Evolutionary conservation across 2,329 filamentous ascomycete species (phyloP), one percentile per base, ranked within the genome.

Genomic region (Colletotrichum orchidophilum): DNA sequence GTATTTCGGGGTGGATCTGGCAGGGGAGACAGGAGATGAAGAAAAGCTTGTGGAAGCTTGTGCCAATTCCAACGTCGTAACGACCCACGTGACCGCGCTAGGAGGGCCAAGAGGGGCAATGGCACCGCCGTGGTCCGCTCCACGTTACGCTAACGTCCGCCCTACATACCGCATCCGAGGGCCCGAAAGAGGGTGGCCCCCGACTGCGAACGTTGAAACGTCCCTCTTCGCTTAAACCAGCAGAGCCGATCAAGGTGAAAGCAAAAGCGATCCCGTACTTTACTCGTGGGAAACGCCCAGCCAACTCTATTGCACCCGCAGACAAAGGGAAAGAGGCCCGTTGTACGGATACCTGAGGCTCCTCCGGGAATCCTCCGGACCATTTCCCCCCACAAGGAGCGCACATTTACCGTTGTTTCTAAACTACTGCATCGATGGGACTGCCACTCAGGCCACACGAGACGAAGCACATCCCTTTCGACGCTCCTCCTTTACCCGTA

Each of bases 51-150:
- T 63, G 24, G 52, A 71, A 68, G 64, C 68, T 71, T 71, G 68
- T 63, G 49, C 68, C 63, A 68, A 54, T 71, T 63, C 64, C 64
- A 67, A 53, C 39, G 68, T 71, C 59, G 68, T 64, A 59, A 63
- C 64, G 58, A 53, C 68, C 68, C 68, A 71, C 68, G 68, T 71
- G 68, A 71, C 68, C 15, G 64, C n/a, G 21, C 64, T 33, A 53
- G 39, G 42, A 55, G 27, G 49, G 49, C 49, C 49, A 66, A 53
- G 46, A 15, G 31, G 33, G 42, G 42, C 58, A 50, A 31, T 27
- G 42, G 49, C 49, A 12, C 49, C 49, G 11, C 31, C 21, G 42
- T 61, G 31, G 58, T 7, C 39, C 39, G 39, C 29, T 60, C 57
- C 33, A 29, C 29, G 39, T 62, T 67, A 63, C 21, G 27, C 64